phyloP scores from a whole-genome alignment of 805 yeast species.

The Ogataea philodendri region DNA sequence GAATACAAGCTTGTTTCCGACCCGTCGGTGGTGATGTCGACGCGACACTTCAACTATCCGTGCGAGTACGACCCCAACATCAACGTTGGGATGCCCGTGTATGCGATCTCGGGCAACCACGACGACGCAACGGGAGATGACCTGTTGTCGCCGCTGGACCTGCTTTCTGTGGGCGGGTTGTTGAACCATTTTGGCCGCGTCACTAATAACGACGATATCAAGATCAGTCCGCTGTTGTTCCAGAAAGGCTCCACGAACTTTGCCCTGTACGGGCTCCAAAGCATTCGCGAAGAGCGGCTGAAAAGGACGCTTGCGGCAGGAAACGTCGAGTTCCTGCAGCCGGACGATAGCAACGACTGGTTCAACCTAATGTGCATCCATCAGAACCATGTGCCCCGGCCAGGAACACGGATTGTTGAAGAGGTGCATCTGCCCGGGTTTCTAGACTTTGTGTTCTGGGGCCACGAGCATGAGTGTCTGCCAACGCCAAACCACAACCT shows the following conservation, averaged over 20 bases:
- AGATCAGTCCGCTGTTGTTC: slow-evolving; percentile 71
- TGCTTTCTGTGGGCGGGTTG: slow-evolving; percentile 76
- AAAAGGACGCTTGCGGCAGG: slow-evolving; percentile 80
- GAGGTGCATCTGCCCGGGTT: slow-evolving; percentile 80
- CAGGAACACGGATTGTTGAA: slow-evolving; percentile 79
- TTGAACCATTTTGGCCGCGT: slow-evolving; percentile 89
- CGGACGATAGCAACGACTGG: slow-evolving; percentile 60
- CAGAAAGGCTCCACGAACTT: slow-evolving; percentile 80
- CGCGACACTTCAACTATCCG: slow-evolving; percentile 60
- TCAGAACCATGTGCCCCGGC: slow-evolving; percentile 84
- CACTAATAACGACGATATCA: slow-evolving; percentile 68
- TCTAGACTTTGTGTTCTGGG: slow-evolving; percentile 87
- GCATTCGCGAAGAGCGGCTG: slow-evolving; percentile 84
- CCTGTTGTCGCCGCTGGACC: slow-evolving; percentile 79
- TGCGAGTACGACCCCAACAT: slow-evolving; percentile 90
- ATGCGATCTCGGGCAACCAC: slow-evolving; percentile 93
- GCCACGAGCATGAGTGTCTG: slow-evolving; percentile 95
- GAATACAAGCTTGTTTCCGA: slow-evolving; percentile 82
- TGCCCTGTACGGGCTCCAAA: slow-evolving; percentile 86
- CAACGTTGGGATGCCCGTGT: slow-evolving; percentile 85
- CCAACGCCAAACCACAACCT: slow-evolving; percentile 63
- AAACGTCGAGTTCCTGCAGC: slow-evolving; percentile 73
- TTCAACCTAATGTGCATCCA: slow-evolving; percentile 85
- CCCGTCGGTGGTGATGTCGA: slow-evolving; percentile 60
- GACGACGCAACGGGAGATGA: slow-evolving; percentile 94